These are phyloP conservation scores for Colletotrichum cereale DNA, from an alignment of 2,329 filamentous ascomycete genomes.

Conservation along the genomic window DNA sequence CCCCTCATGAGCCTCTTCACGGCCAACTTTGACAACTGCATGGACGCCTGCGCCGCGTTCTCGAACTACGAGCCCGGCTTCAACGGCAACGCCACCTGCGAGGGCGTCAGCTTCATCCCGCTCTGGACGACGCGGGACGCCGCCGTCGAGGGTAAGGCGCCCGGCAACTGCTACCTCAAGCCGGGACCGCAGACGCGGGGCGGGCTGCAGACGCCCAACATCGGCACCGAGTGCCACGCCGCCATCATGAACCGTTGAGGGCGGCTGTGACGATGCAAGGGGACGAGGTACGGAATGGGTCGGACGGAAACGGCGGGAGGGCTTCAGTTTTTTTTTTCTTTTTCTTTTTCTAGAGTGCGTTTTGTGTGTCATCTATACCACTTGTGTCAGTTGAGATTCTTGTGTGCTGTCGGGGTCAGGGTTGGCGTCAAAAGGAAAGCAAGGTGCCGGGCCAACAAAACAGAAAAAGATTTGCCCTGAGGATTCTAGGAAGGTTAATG, in stretches of 20 bases:
- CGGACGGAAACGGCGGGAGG: neutral
- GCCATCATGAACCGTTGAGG: slow-evolving; percentile 45
- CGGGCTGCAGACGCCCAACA: slow-evolving; percentile 47
- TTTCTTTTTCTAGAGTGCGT: neutral
- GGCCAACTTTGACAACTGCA: slow-evolving; percentile 58
- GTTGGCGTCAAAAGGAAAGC: neutral
- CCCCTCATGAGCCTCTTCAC: slow-evolving; percentile 58
- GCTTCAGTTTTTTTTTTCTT: neutral
- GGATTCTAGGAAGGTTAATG: neutral
- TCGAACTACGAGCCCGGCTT: slow-evolving; percentile 22
- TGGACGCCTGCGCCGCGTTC: slow-evolving; percentile 60
- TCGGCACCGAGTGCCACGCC: slow-evolving; percentile 53
- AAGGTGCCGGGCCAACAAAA: neutral
- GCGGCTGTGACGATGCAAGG: neutral
- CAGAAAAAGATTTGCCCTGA: neutral
- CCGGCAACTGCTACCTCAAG: slow-evolving; percentile 62
- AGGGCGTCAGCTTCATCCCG: slow-evolving; percentile 55
- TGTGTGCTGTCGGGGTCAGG: neutral
- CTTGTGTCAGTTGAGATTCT: neutral
- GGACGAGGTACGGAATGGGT: neutral
- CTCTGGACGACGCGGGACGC: slow-evolving; percentile 54
- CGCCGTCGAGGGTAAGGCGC: slow-evolving; percentile 51
- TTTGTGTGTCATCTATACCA: slow-evolving; percentile 17
- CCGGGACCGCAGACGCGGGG: slow-evolving; percentile 51
- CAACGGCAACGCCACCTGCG: slow-evolving; percentile 46